Conservation (phyloP, 225 moss, liverwort and hornwort species). For the Bryum argenteum region DNA sequence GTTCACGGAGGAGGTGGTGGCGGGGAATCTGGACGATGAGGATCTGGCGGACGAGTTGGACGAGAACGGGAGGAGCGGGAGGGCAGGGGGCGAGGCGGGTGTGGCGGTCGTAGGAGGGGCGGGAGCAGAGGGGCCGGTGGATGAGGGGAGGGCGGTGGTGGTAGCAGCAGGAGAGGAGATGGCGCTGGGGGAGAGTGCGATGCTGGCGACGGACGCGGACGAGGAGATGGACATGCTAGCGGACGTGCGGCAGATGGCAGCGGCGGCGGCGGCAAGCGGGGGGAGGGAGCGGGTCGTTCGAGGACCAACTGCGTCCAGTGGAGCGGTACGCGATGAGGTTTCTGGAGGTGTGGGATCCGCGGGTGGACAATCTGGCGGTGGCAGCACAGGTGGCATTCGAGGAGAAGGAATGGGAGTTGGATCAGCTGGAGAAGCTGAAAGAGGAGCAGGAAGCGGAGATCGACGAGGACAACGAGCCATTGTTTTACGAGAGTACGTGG, state of each 20-base stretch:
- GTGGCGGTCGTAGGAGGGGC: conserved; percentile 15
- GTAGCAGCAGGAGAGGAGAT: conserved; percentile 44
- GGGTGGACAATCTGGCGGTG: conserved; percentile 76
- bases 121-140: conserved; percentile 38
- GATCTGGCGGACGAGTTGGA: conserved; percentile 83
- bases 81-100: conserved; percentile 25
- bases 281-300: conserved; percentile 79
- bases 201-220: conserved; percentile 71
- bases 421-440: conserved; percentile 96
- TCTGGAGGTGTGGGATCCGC: conserved; percentile 90
- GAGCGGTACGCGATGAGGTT: conserved; percentile 97
- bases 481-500: conserved; percentile 89
- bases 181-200: conserved; percentile 51
- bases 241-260: conserved; percentile 99
- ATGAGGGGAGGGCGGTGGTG: conserved; percentile 33
- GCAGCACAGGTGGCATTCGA: conserved; percentile 83
- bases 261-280: conserved; percentile 86
- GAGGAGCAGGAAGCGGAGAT: conserved; percentile 99
- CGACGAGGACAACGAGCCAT: conserved; percentile 95
- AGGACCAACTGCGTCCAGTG: conserved; percentile 86
- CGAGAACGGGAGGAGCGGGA: conserved; percentile 56
- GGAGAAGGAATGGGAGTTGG: conserved; percentile 98
- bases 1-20: conserved; percentile 85
- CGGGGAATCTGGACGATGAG: conserved; percentile 84
- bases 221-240: conserved; percentile 98